Base-by-base conservation (phyloP, 305 asterid genomes). In the Caryopteris hybrid region DNA sequence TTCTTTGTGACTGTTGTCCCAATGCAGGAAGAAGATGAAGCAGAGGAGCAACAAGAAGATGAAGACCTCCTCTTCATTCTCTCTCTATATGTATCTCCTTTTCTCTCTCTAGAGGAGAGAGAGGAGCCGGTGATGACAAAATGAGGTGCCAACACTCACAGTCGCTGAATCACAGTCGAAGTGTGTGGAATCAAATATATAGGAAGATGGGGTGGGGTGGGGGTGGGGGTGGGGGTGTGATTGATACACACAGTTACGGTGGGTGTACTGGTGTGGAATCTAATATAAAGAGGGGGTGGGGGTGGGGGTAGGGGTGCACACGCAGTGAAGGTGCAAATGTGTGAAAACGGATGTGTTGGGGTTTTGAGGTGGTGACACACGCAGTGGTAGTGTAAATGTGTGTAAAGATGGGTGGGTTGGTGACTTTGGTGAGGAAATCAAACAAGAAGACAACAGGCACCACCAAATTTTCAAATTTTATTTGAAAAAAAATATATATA, bases 21-120 rank as follows among this genome's bases (percentile, higher is more conserved):
- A 70, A 76, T 80, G 85, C 86, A 79, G 23, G 88, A 82, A 61
- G 89, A 75, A 46, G 92, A 84, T 4, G 87, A 77, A 8, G 85
- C 71, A 14, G 81, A 75, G 0, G 85, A 83, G 29, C 74, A 72
- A 21, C 78, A 69, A 56, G 68, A 62, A 1, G 68, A 34, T n/a
- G 66, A 21, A 22, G 48, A 73, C 64, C 69, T 78, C 70, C 79
- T 79, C 86, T 72, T 81, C 91, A 80, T 83, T 41, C 58, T 70
- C 38, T 25, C 45, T 18, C 20, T 21, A 31, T 51, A 16, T 45
- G 6, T 8, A 25, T 54, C 23, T 3, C 41, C 52, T 56, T 33
- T 46, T 72, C 22, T 42, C 48, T 46, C 18, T 16, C 4, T 16
- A 8, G 58, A 9, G n/a, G 21, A 17, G 36, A 11, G 42, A 25